Evolutionary conservation across 768 basidiomycete species (phyloP).

Genomic region (Mycena chlorophos): DNA sequence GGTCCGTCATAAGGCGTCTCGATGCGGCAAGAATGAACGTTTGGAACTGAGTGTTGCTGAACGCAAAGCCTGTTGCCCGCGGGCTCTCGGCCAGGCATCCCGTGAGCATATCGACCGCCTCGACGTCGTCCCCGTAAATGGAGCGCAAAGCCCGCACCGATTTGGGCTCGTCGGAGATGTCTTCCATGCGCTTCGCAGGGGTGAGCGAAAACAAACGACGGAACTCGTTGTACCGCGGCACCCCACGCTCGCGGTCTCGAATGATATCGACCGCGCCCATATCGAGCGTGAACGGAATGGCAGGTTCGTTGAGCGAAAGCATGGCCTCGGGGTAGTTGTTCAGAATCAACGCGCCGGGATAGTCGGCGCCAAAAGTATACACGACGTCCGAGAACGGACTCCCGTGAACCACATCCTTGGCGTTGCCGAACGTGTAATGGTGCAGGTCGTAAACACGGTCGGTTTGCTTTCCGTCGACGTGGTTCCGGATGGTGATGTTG

Average conservation of each 20-base stretch:
- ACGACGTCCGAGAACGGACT: slow-evolving; percentile 17
- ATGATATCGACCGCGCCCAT: slow-evolving; percentile 16
- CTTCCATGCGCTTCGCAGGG: slow-evolving; percentile 8
- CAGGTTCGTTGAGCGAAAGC: slow-evolving; percentile 10
- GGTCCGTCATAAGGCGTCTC: slow-evolving; percentile 15
- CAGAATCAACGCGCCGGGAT: slow-evolving; percentile 15
- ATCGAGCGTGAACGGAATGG: slow-evolving; percentile 6
- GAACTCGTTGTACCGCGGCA: slow-evolving; percentile 18
- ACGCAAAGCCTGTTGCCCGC: slow-evolving; percentile 14
- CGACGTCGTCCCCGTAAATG: slow-evolving; percentile 14
- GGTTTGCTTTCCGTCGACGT: slow-evolving; percentile 3
- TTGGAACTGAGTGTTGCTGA: slow-evolving; percentile 21
- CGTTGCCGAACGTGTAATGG: slow-evolving; percentile 12
- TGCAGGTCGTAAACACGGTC: slow-evolving; percentile 11
- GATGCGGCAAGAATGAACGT: slow-evolving; percentile 19
- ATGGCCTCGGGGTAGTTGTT: slow-evolving; percentile 13
- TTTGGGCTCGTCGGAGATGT: slow-evolving; percentile 9
- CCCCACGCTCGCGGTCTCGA: slow-evolving; percentile 19
- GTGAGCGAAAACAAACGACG: slow-evolving; percentile 16
- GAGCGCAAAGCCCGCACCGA: slow-evolving; percentile 5
- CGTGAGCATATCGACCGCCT: slow-evolving; percentile 12
- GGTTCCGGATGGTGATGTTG: slow-evolving; percentile 19
- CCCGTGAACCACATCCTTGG: slow-evolving; percentile 13
- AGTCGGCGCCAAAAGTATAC: slow-evolving; percentile 14
- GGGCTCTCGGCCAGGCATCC: slow-evolving; percentile 15